Percentiles rank a stretch among this genome's conserved stretches.
Evolutionary conservation across 2,329 filamentous ascomycete species (phyloP).

Genomic region (Dothideomycetes sp.): DNA sequence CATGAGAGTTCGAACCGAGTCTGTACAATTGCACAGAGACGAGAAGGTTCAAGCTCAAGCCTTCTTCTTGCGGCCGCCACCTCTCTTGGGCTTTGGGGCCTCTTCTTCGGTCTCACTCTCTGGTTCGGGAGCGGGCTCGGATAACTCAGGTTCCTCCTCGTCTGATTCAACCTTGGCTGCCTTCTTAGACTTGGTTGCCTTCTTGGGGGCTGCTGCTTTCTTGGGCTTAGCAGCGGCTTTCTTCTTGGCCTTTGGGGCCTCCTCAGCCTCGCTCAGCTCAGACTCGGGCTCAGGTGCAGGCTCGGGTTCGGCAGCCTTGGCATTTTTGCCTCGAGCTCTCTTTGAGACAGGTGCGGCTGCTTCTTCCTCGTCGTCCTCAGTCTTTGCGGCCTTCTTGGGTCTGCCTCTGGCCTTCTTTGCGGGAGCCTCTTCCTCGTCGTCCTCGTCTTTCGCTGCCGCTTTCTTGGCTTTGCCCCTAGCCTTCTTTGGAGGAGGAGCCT

Average conservation of each 20-base stretch:
- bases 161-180: constrained; percentile 2
- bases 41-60: too few relatives aligned
- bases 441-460: constrained; percentile 15
- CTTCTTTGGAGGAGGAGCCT: constrained; percentile 17
- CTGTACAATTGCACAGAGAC: too few relatives aligned
- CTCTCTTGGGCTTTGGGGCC: constrained; percentile 9
- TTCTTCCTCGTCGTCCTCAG: constrained; percentile 15
- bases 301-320: constrained; percentile 16
- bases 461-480: constrained; percentile 12
- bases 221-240: constrained; percentile 6
- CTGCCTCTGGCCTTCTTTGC: constrained; percentile 15
- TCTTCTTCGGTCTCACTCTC: constrained; percentile 5
- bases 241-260: constrained; percentile 4
- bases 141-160: not conserved
- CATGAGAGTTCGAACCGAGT: too few relatives aligned
- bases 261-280: constrained; percentile 1
- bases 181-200: constrained; percentile 6
- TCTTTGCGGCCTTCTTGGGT: constrained; percentile 15
- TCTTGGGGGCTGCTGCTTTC: constrained; percentile 2
- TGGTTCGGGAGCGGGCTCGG: constrained; percentile 1
- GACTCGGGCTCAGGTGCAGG: not conserved
- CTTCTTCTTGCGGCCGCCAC: constrained; percentile 9
- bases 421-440: constrained; percentile 15
- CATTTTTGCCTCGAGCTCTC: constrained; percentile 13
- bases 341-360: constrained; percentile 12